Evolutionary conservation across 2,329 filamentous ascomycete species (phyloP).

Genomic region (Knufia petricola): DNA sequence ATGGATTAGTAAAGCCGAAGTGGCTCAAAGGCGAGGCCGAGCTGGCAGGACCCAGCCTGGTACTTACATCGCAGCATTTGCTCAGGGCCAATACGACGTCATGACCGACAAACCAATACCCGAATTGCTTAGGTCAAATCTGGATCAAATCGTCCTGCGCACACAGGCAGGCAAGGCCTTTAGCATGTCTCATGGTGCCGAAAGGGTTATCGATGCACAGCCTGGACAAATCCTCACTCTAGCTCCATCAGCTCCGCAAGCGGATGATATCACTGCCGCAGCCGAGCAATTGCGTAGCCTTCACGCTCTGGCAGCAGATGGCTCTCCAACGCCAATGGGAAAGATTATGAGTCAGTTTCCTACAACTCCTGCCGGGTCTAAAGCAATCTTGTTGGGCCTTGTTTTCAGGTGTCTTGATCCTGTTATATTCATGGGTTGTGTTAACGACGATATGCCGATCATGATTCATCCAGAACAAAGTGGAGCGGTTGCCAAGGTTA

Average conservation of each 20-base stretch:
- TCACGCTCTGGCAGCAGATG: slow-evolving; percentile 67
- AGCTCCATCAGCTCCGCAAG: slow-evolving; percentile 51
- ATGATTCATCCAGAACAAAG: background rate
- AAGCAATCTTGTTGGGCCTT: slow-evolving; percentile 74
- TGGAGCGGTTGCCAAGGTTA: background rate
- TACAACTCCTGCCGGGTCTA: slow-evolving; percentile 86
- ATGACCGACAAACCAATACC: slow-evolving; percentile 42
- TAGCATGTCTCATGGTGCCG: background rate
- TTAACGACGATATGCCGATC: background rate
- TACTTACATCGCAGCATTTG: slow-evolving; percentile 91
- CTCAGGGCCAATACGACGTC: slow-evolving; percentile 72
- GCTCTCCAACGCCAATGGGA: slow-evolving; percentile 80
- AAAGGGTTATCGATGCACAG: background rate
- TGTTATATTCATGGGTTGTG: slow-evolving; percentile 62
- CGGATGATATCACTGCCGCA: slow-evolving; percentile 83
- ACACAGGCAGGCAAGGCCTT: slow-evolving; percentile 1
- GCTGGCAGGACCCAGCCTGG: slow-evolving; percentile 92
- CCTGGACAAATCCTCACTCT: background rate
- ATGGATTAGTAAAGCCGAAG: slow-evolving; percentile 59
- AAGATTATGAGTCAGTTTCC: slow-evolving; percentile 78
- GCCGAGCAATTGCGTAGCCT: slow-evolving; percentile 90
- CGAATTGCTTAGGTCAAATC: slow-evolving; percentile 64
- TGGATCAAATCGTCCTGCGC: slow-evolving; percentile 1
- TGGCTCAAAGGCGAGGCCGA: slow-evolving; percentile 85
- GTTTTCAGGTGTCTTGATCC: slow-evolving; percentile 90